Evolutionary conservation across 768 basidiomycete species (phyloP).

Genomic region (Tylopilus subfusipes): DNA sequence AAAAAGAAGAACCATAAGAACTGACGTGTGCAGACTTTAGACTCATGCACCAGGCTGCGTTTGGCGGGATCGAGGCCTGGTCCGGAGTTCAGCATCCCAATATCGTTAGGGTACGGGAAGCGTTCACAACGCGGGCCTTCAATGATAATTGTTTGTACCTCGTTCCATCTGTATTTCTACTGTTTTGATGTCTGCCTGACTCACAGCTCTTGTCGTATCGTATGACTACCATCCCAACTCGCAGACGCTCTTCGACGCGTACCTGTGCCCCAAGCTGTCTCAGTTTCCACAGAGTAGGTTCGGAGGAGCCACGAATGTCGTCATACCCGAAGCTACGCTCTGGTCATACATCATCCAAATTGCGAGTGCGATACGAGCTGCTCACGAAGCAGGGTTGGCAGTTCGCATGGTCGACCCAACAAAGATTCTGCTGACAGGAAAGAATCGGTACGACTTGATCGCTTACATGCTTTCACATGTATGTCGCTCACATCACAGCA

Average conservation of each 20-base stretch:
- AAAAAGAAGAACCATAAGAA: neutral
- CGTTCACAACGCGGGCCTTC: constrained; percentile 93
- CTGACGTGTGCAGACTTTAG: constrained; percentile 63
- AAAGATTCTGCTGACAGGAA: constrained; percentile 84
- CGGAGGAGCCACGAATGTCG: constrained; percentile 25
- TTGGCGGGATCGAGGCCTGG: constrained; percentile 83
- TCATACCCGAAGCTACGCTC: constrained; percentile 72
- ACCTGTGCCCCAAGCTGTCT: constrained; percentile 58
- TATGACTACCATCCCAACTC: constrained; percentile 88
- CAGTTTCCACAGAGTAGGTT: constrained; percentile 35
- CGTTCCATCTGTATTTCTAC: neutral
- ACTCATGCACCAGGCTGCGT: constrained; percentile 76
- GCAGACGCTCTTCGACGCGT: constrained; percentile 73
- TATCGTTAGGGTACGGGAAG: constrained; percentile 80
- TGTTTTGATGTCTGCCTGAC: constrained; percentile 8
- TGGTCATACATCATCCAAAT: constrained; percentile 96
- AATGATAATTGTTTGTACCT: constrained; percentile 76
- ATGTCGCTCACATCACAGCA: constrained; percentile 26
- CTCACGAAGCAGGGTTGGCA: constrained; percentile 79
- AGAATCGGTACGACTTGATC: constrained; percentile 62
- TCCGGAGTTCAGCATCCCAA: constrained; percentile 78
- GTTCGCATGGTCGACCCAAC: constrained; percentile 80
- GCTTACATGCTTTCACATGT: neutral
- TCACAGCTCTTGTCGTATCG: constrained; percentile 80
- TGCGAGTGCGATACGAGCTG: constrained; percentile 78